Evolutionary conservation across 2,329 filamentous ascomycete species (phyloP).

Genomic region (Ploettnerulaceae sp.): DNA sequence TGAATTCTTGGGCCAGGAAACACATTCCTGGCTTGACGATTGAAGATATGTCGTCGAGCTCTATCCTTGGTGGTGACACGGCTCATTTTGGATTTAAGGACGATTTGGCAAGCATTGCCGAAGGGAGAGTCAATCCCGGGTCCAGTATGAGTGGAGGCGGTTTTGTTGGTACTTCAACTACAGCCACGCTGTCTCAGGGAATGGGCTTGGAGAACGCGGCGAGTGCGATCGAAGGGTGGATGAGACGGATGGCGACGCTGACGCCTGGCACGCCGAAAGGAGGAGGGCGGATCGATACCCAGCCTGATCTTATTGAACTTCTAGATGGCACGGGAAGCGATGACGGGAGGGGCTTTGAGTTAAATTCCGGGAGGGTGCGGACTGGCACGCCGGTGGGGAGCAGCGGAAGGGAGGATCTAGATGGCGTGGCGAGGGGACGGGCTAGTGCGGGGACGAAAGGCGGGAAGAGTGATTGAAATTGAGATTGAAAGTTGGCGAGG

Average conservation of each 20-base stretch:
- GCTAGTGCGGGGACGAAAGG: conserved; percentile 21
- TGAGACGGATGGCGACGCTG: conserved; percentile 73
- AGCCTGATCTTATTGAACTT: conserved; percentile 65
- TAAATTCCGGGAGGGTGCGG: conserved; percentile 22
- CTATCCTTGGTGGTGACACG: conserved; percentile 56
- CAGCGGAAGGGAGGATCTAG: conserved; percentile 22
- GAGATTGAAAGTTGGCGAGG: too few species aligned
- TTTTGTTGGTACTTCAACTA: neutral
- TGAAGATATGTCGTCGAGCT: conserved; percentile 62
- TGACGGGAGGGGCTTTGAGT: conserved; percentile 40
- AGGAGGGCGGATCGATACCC: conserved; percentile 40
- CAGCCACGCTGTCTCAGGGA: conserved; percentile 28
- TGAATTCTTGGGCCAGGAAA: conserved; percentile 80
- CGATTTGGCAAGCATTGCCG: conserved; percentile 41
- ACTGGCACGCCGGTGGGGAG: conserved; percentile 20
- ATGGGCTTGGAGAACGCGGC: conserved; percentile 73
- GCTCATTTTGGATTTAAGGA: conserved; percentile 49
- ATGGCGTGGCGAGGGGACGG: conserved; percentile 14
- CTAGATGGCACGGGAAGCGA: conserved; percentile 56
- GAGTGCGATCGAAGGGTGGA: conserved; percentile 83
- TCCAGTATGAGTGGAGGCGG: conserved; percentile 39
- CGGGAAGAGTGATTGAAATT: conserved; percentile 28
- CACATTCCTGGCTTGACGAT: conserved; percentile 76
- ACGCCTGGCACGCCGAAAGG: conserved; percentile 47
- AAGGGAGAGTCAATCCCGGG: conserved; percentile 26